These are phyloP conservation scores for Penicillium sp. DNA, from an alignment of 2,329 filamentous ascomycete species.

Conservation along the genomic window DNA sequence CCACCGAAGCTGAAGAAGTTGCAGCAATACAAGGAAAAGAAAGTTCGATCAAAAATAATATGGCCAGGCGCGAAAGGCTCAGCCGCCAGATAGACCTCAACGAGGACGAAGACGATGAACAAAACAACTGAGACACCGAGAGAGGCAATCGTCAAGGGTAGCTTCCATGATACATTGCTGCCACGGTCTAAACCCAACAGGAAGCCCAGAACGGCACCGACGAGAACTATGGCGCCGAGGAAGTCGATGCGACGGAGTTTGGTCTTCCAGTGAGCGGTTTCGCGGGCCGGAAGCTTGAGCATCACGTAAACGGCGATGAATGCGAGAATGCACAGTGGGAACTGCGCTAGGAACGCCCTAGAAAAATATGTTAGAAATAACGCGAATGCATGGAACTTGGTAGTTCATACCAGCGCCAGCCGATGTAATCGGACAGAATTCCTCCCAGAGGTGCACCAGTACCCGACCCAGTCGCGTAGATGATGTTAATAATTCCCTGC, in stretches of 20 bases:
- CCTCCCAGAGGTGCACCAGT: conserved; percentile 70
- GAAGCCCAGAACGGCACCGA: conserved; percentile 63
- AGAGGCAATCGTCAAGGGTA: conserved; percentile 57
- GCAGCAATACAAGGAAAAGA: conserved; percentile 66
- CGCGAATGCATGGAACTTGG: not conserved
- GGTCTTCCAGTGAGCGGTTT: conserved; percentile 61
- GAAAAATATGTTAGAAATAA: conserved; percentile 12
- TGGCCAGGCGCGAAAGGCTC: conserved; percentile 74
- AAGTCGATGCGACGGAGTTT: conserved; percentile 72
- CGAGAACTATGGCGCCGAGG: conserved; percentile 64
- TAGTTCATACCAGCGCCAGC: conserved; percentile 66
- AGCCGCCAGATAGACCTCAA: conserved; percentile 66
- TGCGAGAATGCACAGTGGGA: conserved; percentile 65
- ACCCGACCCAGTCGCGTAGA: conserved; percentile 67
- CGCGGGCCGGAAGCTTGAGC: conserved; percentile 60
- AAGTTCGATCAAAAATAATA: conserved; percentile 65
- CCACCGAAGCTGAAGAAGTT: conserved; percentile 71
- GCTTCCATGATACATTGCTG: conserved; percentile 67
- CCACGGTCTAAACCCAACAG: conserved; percentile 71
- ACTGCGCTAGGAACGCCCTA: conserved; percentile 70
- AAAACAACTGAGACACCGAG: conserved; percentile 57
- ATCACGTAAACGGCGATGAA: conserved; percentile 62
- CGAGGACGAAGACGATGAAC: conserved; percentile 64
- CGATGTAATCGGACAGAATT: conserved; percentile 67
- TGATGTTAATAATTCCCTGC: conserved; percentile 72